Evolutionary conservation across 257 asterid genomes (phyloP), one percentile per base, ranked within the genome.

Genomic region (Rehmannia glutinosa): DNA sequence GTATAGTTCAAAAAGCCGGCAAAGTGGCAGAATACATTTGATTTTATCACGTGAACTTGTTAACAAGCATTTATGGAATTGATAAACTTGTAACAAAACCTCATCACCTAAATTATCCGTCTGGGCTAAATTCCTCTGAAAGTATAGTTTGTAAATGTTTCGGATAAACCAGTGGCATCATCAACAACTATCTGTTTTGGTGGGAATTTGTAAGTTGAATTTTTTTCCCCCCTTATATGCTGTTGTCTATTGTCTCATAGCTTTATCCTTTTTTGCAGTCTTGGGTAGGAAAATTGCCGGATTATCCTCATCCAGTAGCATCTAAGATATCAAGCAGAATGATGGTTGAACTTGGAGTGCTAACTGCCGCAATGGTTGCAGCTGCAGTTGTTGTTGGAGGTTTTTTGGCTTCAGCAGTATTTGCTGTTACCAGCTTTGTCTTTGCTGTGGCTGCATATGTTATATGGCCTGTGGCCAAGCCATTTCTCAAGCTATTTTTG

Each of bases 271-370:
- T 70, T 63, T 62, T 81, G 71, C 82, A 94, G 99, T 78, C 99
- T 15, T 87, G 76, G 78, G 95, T 94, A 20, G 97, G 96, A 36
- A 88, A 86, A 80, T 38, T 85, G 68, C 90, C 97, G 0, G 95
- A 91, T 54, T 86, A 83, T 78, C 97, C 96, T 70, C 83, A 87
- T 77, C 95, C 97, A 46, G 78, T 83, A 54, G 97, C 99, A 69
- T 88, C 97, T 4, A 87, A 77, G 76, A 85, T 94, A 80, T 91
- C 99, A 61, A 94, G 96, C 83, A 87, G 99, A 76, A 39, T 91
- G 84, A 75, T 94, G 87, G 90, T 85, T 62, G 97, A 91, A 78
- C 91, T 94, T 73, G 97, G 91, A 73, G 83, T 85, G 63, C 51
- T 94, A 62, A 85, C 96, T 21, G 91, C 95, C 73, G 80, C 82